Conservation (phyloP, 2,329 filamentous ascomycete genomes). For the Neofusicoccum parvum region DNA sequence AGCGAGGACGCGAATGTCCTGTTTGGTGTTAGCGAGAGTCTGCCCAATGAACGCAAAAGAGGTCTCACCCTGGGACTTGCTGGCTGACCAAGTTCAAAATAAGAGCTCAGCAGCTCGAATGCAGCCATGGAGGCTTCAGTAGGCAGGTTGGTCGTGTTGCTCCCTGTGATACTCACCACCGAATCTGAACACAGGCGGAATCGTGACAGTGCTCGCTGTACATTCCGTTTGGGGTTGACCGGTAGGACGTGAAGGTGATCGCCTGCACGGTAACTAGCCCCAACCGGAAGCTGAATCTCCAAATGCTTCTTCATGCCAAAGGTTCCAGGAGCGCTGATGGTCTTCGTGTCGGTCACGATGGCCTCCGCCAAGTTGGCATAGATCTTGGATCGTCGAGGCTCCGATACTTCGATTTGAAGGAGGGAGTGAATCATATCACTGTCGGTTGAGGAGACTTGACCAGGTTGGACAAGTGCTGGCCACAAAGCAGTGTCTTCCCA, state of each 20-base stretch:
- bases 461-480: constrained; percentile 28
- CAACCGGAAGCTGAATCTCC: constrained; percentile 38
- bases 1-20: constrained; percentile 56
- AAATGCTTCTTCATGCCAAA: constrained; percentile 28
- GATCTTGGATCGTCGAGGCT: constrained; percentile 34
- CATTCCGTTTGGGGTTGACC: constrained; percentile 64
- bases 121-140: constrained; percentile 62
- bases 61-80: constrained; percentile 51
- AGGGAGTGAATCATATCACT: constrained; percentile 32
- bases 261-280: constrained; percentile 67
- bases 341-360: constrained; percentile 35
- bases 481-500: constrained; percentile 44
- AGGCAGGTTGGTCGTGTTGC: constrained; percentile 70
- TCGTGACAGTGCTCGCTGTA: constrained; percentile 64
- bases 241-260: constrained; percentile 78
- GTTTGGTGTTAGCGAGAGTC: constrained; percentile 40
- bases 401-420: constrained; percentile 22
- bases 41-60: no score
- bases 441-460: constrained; percentile 18
- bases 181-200: constrained; percentile 73
- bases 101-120: constrained; percentile 65
- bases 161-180: constrained; percentile 59
- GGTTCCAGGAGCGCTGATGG: constrained; percentile 32
- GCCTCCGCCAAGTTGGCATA: constrained; percentile 40
- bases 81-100: constrained; percentile 73